Percentiles rank a stretch among this genome's conserved stretches.
Evolutionary conservation across 345 rosid genomes (phyloP).

Genomic region (Eucalyptus cloeziana): DNA sequence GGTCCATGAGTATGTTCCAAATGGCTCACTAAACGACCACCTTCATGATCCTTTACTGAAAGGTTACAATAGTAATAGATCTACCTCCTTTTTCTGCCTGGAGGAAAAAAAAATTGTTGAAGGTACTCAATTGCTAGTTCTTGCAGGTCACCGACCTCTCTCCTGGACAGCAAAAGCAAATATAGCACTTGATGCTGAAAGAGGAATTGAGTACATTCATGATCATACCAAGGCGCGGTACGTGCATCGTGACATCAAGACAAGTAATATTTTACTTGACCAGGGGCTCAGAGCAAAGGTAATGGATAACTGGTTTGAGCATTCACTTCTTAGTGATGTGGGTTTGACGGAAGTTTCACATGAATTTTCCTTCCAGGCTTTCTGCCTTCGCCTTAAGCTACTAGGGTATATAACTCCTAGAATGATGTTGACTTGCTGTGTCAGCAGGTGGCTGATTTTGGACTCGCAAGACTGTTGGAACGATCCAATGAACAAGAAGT

Average conservation of each 20-base stretch:
- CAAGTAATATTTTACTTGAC: conserved; percentile 51
- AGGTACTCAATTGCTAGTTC: not conserved
- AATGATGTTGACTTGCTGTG: not conserved
- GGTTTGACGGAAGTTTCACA: not conserved
- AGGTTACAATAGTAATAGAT: conserved; percentile 8
- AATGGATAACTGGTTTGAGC: not conserved
- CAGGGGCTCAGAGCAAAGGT: conserved; percentile 49
- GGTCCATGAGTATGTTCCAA: conserved; percentile 38
- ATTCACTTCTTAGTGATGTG: not conserved
- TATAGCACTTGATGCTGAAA: conserved; percentile 59
- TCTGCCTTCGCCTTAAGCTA: not conserved
- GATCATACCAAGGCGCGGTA: conserved; percentile 51
- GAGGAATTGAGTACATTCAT: conserved; percentile 54
- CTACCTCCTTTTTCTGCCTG: not conserved
- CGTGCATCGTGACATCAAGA: conserved; percentile 58
- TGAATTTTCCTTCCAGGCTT: not conserved
- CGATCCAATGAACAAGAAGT: conserved; percentile 29
- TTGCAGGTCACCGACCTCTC: conserved; percentile 36
- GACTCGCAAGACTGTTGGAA: conserved; percentile 50
- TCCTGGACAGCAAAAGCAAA: conserved; percentile 51
- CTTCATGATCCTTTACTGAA: conserved; percentile 49
- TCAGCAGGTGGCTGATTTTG: conserved; percentile 50
- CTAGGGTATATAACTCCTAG: not conserved
- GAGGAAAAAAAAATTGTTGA: not conserved
- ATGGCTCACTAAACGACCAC: conserved; percentile 51